Evolutionary conservation across 352 stramenopile genomes (phyloP).

Genomic region (Pythium brassicae): DNA sequence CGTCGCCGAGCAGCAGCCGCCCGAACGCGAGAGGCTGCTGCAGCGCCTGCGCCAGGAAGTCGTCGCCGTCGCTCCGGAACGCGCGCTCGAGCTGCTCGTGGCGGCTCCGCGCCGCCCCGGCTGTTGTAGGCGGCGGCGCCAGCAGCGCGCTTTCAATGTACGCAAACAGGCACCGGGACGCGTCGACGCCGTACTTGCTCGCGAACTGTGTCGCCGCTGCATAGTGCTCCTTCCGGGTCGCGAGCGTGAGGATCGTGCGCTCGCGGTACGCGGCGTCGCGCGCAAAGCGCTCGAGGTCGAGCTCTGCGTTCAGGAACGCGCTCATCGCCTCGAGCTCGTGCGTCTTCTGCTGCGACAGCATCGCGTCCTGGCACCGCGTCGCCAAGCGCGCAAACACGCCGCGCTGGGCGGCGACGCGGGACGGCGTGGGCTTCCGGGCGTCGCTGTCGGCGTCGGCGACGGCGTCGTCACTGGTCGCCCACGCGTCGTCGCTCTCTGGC

Average conservation of each 20-base stretch:
- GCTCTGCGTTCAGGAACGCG: slow-evolving; percentile 49
- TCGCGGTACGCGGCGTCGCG: slow-evolving; percentile 44
- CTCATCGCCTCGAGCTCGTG: slow-evolving; percentile 65
- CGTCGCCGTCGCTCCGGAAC: slow-evolving; percentile 42
- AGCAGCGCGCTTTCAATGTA: slow-evolving; percentile 57
- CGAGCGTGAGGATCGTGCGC: slow-evolving; percentile 40
- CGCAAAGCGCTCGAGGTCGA: slow-evolving; percentile 57
- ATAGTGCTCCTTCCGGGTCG: slow-evolving; percentile 47
- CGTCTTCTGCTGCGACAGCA: slow-evolving; percentile 47
- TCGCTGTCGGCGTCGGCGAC: slow-evolving; percentile 2
- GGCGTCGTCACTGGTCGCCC: not conserved
- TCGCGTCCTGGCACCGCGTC: slow-evolving; percentile 34
- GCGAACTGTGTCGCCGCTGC: slow-evolving; percentile 48
- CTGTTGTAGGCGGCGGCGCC: slow-evolving; percentile 5
- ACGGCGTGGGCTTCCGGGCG: not conserved
- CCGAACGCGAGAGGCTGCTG: slow-evolving; percentile 48
- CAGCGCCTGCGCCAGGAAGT: slow-evolving; percentile 67
- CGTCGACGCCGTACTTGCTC: slow-evolving; percentile 61
- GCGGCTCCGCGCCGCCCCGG: slow-evolving; percentile 8
- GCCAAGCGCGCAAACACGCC: slow-evolving; percentile 30
- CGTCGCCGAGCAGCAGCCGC: slow-evolving; percentile 40
- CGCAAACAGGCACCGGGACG: slow-evolving; percentile 52
- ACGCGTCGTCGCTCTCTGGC: not conserved
- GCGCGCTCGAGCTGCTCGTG: slow-evolving; percentile 68
- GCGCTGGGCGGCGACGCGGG: not conserved